Base-by-base conservation (phyloP, 2,329 filamentous ascomycete genomes). In the Aspergillus puulaauensis region DNA sequence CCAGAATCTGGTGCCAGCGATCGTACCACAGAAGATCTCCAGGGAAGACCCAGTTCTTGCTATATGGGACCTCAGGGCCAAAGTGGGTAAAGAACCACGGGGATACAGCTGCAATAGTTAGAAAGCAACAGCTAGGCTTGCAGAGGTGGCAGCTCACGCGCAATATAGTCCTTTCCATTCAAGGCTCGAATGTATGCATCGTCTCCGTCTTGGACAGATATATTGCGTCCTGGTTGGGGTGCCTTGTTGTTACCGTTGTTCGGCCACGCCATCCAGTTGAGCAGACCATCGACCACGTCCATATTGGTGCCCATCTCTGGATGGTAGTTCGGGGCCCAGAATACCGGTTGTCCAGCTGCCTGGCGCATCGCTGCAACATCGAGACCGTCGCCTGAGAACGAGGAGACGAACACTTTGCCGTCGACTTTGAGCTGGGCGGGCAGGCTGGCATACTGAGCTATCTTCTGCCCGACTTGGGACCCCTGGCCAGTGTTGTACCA, bases 51-150 rank as follows among this genome's bases (percentile, higher is more conserved):
- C 80, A 84, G 64, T 83, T 82, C 73, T 85, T 81, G 65, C 70
- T 73, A 61, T 77, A 82, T 3, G 73, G 66, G 31, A 79, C 74
- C 53, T 76, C 76, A 2, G 68, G 64, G 3, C 78, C 79, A 21
- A 78, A 78, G 56, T 83, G 77, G 1, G 80, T 82, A 50, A 69
- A 82, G 69, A 84, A 85, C 82, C 80, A 82, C 1, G 77, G 74
- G 1, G 77, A 80, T 1, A 75, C 76, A 17, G 75, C 74, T 77
- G 48, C 8, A 41, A 57, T 6, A 6, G 21, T 54, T 27, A 50
- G 12, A 37, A 9, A 43, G 6, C 5, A 23, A 27, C 9, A 27
- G 19, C 14, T 11, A 33, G n/a, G 2, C 23, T 11, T 4, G 5
- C 0, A 75, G 73, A 0, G 77, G 79, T 11, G 3, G 75, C 74